Conservation (phyloP, 2,329 filamentous ascomycete genomes). For the Cercospora janseana region DNA sequence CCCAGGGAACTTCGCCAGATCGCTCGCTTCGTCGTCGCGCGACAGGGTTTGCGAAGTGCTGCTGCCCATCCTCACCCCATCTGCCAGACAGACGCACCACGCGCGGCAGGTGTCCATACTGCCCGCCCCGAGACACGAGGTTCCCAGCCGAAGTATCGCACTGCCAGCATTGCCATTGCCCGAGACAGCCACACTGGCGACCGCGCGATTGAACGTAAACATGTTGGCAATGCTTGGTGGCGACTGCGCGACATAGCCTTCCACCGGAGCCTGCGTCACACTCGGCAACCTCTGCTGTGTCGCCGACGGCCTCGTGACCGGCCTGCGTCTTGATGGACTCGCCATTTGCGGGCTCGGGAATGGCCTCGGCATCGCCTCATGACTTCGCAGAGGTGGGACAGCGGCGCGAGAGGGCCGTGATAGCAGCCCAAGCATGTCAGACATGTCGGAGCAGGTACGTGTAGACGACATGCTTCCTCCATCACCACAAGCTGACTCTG, state of each 20-base stretch:
- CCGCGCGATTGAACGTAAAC: neutral
- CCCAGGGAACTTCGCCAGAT: too few relatives aligned
- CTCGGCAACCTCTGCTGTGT: neutral
- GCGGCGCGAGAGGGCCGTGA: constrained; percentile 48
- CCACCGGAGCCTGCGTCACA: neutral
- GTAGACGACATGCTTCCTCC: neutral
- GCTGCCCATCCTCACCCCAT: too few relatives aligned
- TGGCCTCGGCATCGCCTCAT: constrained; percentile 12
- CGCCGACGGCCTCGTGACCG: neutral
- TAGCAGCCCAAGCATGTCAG: constrained; percentile 58
- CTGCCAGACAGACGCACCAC: too few relatives aligned
- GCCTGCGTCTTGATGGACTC: neutral
- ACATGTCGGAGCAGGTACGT: constrained; percentile 50
- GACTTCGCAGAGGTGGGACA: constrained; percentile 28
- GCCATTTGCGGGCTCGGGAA: neutral
- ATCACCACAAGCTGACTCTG: neutral
- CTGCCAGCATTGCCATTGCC: too few relatives aligned
- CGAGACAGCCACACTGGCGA: too few relatives aligned
- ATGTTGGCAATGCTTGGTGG: constrained; percentile 2
- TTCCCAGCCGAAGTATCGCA: too few relatives aligned
- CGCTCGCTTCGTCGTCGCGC: too few relatives aligned
- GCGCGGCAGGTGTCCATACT: too few relatives aligned
- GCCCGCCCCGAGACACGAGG: too few relatives aligned
- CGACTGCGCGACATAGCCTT: neutral
- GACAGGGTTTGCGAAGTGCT: too few relatives aligned